Conservation (phyloP, 2,329 filamentous ascomycete genomes). For the Neofusicoccum parvum region DNA sequence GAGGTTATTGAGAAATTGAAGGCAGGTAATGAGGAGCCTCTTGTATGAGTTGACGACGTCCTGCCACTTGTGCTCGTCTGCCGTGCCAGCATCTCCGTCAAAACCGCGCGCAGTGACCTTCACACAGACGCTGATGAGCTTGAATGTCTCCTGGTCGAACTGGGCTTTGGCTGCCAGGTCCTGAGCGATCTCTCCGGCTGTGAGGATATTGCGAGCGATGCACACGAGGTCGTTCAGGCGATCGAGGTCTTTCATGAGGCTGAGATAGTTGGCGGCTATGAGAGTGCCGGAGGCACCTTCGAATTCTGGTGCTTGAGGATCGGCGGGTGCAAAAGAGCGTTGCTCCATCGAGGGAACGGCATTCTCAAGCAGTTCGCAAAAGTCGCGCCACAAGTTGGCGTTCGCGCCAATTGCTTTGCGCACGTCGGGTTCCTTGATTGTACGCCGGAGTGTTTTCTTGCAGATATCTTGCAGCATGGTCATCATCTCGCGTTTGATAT, state of each 20-base stretch:
- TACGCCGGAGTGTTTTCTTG: slow-evolving; percentile 62
- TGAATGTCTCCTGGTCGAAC: slow-evolving; percentile 64
- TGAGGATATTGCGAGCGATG: slow-evolving; percentile 64
- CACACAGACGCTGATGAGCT: slow-evolving; percentile 65
- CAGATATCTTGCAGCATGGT: slow-evolving; percentile 59
- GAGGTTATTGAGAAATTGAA: slow-evolving; percentile 69
- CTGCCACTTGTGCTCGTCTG: slow-evolving; percentile 67
- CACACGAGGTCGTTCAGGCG: slow-evolving; percentile 63
- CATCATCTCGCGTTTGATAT: slow-evolving; percentile 61
- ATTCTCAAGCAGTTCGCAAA: slow-evolving; percentile 59
- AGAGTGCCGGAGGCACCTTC: slow-evolving; percentile 62
- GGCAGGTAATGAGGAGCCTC: slow-evolving; percentile 64
- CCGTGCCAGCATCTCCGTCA: slow-evolving; percentile 63
- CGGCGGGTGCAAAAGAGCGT: slow-evolving; percentile 63
- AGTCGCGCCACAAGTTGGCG: slow-evolving; percentile 61
- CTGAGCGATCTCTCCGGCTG: slow-evolving; percentile 62
- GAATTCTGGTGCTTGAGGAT: slow-evolving; percentile 58
- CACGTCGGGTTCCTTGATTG: slow-evolving; percentile 58
- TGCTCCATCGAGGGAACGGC: slow-evolving; percentile 64
- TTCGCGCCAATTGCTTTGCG: slow-evolving; percentile 60
- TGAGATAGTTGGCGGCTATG: slow-evolving; percentile 62
- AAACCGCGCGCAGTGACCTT: slow-evolving; percentile 66
- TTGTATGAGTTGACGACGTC: slow-evolving; percentile 67
- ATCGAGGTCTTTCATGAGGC: slow-evolving; percentile 63
- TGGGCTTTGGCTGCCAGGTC: slow-evolving; percentile 63